Evolutionary conservation across 2,329 filamentous ascomycete genomes (phyloP).

Genomic region (Tolypocladium inflatum): DNA sequence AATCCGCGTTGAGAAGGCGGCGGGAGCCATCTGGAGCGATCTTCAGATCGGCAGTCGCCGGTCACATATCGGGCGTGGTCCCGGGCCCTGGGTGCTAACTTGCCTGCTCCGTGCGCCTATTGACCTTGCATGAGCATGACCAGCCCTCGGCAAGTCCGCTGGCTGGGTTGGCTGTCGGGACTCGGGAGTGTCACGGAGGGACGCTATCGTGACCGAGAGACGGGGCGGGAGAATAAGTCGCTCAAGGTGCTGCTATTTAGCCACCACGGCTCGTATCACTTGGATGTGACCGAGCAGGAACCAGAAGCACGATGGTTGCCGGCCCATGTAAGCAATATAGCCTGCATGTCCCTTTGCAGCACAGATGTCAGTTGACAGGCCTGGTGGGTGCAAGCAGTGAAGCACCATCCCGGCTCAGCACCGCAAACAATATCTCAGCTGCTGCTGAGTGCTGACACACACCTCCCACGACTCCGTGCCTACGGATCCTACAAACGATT

Average conservation of each 20-base stretch:
- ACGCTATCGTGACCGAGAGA: not conserved
- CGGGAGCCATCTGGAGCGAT: not conserved
- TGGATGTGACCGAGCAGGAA: not conserved
- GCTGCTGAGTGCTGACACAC: not conserved
- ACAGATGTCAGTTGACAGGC: not conserved
- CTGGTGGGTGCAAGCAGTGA: not conserved
- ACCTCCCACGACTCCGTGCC: not conserved
- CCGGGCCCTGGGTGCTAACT: not conserved
- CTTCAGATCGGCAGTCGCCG: not conserved
- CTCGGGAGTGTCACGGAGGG: not conserved
- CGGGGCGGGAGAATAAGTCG: not conserved
- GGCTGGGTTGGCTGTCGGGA: not conserved
- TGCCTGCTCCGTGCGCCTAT: not conserved
- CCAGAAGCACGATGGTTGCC: not conserved
- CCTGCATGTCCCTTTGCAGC: not conserved
- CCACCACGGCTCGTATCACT: not conserved
- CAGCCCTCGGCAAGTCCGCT: not conserved
- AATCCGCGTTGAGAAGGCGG: not conserved
- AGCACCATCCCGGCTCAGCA: not conserved
- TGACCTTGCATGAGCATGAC: too few relatives aligned
- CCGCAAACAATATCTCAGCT: not conserved
- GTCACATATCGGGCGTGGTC: not conserved
- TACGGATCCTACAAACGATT: not conserved
- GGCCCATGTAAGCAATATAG: not conserved
- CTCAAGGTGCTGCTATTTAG: not conserved